phyloP scores from a whole-genome alignment of 2,329 filamentous ascomycete species.

The Monosporascus sp. region DNA sequence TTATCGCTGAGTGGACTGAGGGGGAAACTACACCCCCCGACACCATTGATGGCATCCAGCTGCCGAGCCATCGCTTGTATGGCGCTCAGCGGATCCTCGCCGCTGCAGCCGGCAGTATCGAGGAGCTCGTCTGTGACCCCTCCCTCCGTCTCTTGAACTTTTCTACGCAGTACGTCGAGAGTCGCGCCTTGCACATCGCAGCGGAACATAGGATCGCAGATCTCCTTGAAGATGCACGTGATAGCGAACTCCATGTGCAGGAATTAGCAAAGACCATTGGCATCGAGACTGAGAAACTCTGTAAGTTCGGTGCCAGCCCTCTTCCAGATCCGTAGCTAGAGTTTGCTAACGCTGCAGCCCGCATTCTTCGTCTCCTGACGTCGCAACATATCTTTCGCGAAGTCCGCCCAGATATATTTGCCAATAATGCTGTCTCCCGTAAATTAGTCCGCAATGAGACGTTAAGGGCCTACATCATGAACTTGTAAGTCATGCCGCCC shows the following conservation, averaged over 20 bases:
- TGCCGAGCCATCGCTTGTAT: not conserved
- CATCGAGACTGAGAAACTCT: not conserved
- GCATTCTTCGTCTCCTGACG: not conserved
- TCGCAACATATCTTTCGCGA: conserved; percentile 1
- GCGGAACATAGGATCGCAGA: not conserved
- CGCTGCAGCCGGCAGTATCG: not conserved
- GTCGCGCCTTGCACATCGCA: not conserved
- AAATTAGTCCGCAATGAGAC: not conserved
- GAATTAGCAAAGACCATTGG: not conserved
- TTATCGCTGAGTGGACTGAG: too few species aligned
- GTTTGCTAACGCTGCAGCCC: not conserved
- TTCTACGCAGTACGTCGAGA: not conserved
- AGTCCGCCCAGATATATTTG: not conserved
- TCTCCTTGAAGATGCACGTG: not conserved
- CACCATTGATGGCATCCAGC: not conserved
- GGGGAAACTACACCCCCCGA: not conserved
- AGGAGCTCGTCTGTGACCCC: not conserved
- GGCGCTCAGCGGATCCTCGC: not conserved
- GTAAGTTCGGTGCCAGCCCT: not conserved
- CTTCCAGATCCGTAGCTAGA: not conserved
- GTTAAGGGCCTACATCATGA: not conserved
- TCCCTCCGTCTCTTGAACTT: not conserved
- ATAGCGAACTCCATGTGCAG: not conserved
- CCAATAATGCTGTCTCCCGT: not conserved
- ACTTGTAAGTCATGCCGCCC: not conserved